phyloP scores from a whole-genome alignment of 306 rosid genomes.

The Potentilla sterilis region DNA sequence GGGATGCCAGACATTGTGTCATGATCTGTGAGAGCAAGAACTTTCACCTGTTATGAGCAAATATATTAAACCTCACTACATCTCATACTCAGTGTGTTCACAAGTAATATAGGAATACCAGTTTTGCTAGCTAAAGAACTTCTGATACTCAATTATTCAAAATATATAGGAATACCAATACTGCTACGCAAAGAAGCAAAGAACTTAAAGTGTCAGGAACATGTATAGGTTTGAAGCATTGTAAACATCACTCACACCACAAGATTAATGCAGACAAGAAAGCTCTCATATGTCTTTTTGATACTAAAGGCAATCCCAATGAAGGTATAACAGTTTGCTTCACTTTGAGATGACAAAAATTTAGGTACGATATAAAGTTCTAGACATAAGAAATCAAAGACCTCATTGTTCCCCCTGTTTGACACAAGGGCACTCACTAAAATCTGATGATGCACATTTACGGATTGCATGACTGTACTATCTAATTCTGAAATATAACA shows the following conservation, averaged over 20 bases:
- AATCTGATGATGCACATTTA: neutral
- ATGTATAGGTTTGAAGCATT: neutral
- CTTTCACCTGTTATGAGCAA: conserved; percentile 94
- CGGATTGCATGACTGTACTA: neutral
- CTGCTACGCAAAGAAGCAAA: neutral
- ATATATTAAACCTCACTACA: conserved; percentile 34
- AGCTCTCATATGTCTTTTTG: neutral
- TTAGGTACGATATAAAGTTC: no score
- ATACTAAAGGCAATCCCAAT: neutral
- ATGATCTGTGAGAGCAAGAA: conserved; percentile 99
- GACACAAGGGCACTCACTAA: neutral
- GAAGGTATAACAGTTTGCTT: neutral
- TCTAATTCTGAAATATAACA: neutral
- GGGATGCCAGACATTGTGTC: conserved; percentile 94
- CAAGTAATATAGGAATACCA: conserved; percentile 7
- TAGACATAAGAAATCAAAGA: neutral
- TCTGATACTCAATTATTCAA: neutral
- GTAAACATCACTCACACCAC: neutral
- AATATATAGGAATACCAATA: neutral
- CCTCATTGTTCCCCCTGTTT: neutral
- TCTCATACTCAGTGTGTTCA: conserved; percentile 4
- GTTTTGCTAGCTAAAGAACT: conserved; percentile 1
- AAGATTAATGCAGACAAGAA: neutral
- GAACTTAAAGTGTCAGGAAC: no score
- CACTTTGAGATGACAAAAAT: no score